phyloP scores from a whole-genome alignment of 495 filamentous ascomycete genomes.

The Friedmanniomyces endolithicus region DNA sequence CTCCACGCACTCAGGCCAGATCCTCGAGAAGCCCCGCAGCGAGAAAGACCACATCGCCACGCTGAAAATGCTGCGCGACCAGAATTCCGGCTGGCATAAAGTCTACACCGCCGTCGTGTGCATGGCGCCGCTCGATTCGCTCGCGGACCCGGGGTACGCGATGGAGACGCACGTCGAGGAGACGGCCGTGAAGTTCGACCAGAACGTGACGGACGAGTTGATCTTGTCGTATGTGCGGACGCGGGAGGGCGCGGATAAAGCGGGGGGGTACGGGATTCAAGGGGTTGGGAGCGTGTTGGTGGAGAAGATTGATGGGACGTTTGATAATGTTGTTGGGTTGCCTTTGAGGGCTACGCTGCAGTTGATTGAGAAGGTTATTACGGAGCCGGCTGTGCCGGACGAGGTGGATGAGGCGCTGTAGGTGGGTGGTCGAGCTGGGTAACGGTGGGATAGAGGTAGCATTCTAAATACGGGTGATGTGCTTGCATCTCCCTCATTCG shows the following conservation, averaged over 20 bases:
- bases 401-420: constrained; percentile 14
- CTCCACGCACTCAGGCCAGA: constrained; percentile 55
- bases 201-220: constrained; percentile 63
- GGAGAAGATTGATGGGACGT: constrained; percentile 75
- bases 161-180: constrained; percentile 73
- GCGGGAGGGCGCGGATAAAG: constrained; percentile 89
- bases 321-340: constrained; percentile 93
- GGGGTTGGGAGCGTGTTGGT: constrained; percentile 75
- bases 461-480: too few species aligned
- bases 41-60: constrained; percentile 73
- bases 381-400: constrained; percentile 41
- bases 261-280: constrained; percentile 89
- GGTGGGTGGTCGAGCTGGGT: too few species aligned
- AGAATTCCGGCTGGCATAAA: constrained; percentile 45
- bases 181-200: constrained; percentile 71
- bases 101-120: constrained; percentile 72
- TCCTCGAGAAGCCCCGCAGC: constrained; percentile 78
- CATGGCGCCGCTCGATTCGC: constrained; percentile 66
- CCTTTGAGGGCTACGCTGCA: constrained; percentile 68
- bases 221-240: constrained; percentile 79
- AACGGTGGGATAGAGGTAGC: too few species aligned
- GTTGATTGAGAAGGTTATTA: constrained; percentile 71
- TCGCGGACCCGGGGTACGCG: constrained; percentile 70
- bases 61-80: constrained; percentile 67
- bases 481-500: too few species aligned